Base-by-base conservation (phyloP, 495 filamentous ascomycete species). In the Thozetella sp. region DNA sequence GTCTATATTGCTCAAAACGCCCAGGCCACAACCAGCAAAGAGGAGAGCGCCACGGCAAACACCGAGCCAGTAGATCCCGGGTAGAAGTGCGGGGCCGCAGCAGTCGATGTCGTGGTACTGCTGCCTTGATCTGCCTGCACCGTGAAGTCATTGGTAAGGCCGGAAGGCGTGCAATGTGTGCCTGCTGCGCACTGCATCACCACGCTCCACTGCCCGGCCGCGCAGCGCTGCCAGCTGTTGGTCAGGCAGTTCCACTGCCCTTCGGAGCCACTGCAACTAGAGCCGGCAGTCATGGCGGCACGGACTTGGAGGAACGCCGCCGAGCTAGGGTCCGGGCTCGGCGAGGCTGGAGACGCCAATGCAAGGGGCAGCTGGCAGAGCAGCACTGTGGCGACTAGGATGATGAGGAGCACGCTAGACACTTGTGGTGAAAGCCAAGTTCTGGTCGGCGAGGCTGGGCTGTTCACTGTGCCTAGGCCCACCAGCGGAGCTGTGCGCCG, bases 171-270 rank as follows among this genome's bases (percentile, higher is more conserved):
- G 58, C 72, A 75, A 22, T 59, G 54, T 9, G 72, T 75, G 13
- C 72, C 72, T 15, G 53, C 53, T 3, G 72, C 70, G 34, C 67
- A 70, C 26, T 63, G 54, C 62, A 72, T 60, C 24, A 65, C 67
- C 15, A 50, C 69, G 60, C 69, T 72, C 45, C 72, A 76, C 10
- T 11, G 53, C 12, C 72, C 72, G 2, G 67, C 56, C 11, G 67
- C 74, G 56, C 74, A 76, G n/a, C 74, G 72, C 61, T 76, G 74
- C 63, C 66, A 76, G 22, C 63, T 60, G 43, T 54, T 61, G 23
- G 64, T 64, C 62, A 74, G 67, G 69, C 74, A 76, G 65, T 74
- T 74, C 72, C 72, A 76, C 48, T 72, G 69, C 25, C 72, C 74
- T 45, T 76, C 74, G 13, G 66, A 56, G 20, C 62, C 68, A 9